Evolutionary conservation across 2,329 filamentous ascomycete genomes (phyloP), one percentile per base, ranked within the genome.

Genomic region (Dactylellina haptotyla): DNA sequence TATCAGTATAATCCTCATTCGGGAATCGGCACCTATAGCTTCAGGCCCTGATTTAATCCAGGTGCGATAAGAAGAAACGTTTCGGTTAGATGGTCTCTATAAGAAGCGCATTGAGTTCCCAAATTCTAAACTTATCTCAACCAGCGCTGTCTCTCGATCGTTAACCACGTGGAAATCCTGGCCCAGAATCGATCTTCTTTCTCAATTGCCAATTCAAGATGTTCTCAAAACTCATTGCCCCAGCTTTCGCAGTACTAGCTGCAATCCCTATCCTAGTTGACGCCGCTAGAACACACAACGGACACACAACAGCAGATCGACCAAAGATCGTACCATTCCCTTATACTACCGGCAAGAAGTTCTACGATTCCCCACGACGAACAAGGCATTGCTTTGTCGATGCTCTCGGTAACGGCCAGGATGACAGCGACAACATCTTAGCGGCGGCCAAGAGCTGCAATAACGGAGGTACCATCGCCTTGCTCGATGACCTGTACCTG

Each of bases 391-490:
- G 58, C 46, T 63, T 63, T 28, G 58, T 63, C 8, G 58, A 63
- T 41, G 58, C 58, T 43, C 46, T 63, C 10, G 58, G 58, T n/a
- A 53, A 63, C 30, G 58, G 58, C 14, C 26, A 63, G n/a, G 85
- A 87, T 46, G 85, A 87, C 75, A 83, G 84, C 46, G 67, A 80
- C 20, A 79, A 84, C 62, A 85, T 89, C 53, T 75, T 89, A 8
- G 79, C 82, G 0, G 86, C 87, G 0, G 80, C 89, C 62, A 80
- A 87, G 51, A 77, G 82, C 64, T 90, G 88, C 80, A 90, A 89
- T 77, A 80, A 87, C 70, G 88, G 87, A 8, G 88, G 88, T 4
- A 85, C 85, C n/a, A n/a, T n/a, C n/a, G n/a, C n/a, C n/a, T n/a
- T n/a, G n/a, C n/a, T n/a, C n/a, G n/a, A n/a, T n/a, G n/a, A n/a